phyloP scores from a whole-genome alignment of 176 grass and related monocot genomes.

The Secale cereale region DNA sequence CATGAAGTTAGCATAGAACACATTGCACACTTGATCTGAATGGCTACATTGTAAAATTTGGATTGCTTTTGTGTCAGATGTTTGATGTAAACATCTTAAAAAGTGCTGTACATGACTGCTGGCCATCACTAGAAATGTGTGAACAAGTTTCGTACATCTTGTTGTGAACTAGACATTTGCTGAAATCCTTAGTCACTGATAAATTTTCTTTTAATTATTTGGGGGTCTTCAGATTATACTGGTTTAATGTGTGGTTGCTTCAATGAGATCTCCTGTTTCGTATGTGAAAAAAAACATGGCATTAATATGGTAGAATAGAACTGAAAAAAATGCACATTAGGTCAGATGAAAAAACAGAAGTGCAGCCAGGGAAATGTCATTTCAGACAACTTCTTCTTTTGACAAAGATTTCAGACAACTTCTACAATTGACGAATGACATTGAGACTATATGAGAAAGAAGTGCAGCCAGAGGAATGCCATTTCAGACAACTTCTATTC shows the following conservation, averaged over 20 bases:
- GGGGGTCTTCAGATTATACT: background rate
- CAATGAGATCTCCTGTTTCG: background rate
- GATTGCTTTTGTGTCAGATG: background rate
- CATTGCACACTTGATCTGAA: background rate
- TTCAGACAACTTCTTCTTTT: no score
- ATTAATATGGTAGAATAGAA: background rate
- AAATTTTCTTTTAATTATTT: no score
- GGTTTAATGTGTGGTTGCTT: background rate
- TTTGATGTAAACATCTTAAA: background rate
- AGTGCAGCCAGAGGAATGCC: no score
- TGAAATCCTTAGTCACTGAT: no score
- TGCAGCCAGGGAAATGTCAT: background rate
- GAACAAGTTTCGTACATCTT: background rate
- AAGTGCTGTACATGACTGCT: no score
- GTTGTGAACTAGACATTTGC: background rate
- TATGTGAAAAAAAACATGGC: background rate
- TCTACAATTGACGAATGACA: background rate
- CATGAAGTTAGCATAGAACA: background rate
- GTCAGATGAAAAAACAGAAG: background rate
- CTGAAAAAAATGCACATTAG: background rate
- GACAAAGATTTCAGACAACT: background rate
- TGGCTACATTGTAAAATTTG: background rate
- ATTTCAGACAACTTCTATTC: no score
- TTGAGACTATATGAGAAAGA: background rate
- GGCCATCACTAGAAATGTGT: no score